Base-by-base conservation (phyloP, 2,329 filamentous ascomycete genomes). In the Trichoderma sp. region DNA sequence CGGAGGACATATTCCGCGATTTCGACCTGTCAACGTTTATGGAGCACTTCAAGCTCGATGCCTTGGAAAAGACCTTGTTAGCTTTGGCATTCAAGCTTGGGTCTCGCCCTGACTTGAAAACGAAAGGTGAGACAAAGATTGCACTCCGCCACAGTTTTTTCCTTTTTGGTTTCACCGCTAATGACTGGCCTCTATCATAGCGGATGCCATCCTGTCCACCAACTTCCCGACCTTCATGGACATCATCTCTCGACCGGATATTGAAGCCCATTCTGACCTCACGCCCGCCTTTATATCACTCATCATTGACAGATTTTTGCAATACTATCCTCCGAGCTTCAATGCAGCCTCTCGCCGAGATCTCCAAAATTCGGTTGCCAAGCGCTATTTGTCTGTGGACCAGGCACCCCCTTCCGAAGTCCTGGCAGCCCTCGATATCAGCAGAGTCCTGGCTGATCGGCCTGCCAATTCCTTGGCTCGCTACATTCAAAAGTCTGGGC, bases 21-120 rank as follows among this genome's bases (percentile, higher is more conserved):
- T 97, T 99, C 75, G 95, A 99, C 77, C 86, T 99, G n/a, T 91
- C 92, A 2, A 92, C 91, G 2, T 98, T 99, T 78, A 90, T 98
- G 85, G 92, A 97, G 72, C 94, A 98, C 79, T 99, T 99, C 84
- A 94, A 94, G 78, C 86, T 97, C 66, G 94, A 97, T 81, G 89
- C 93, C 11, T 80, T 97, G 58, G 89, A 94, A 76, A 97, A 97
- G 84, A 92, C 93, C 51, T 87, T 96, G 71, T 85, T 99, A 72
- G 93, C 93, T 60, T 84, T 97, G 68, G 93, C 95, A 5, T 97
- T 97, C 80, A 96, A 95, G 80, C 87, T 90, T 71, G 90, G 90
- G n/a, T 87, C 87, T 51, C 93, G 92, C 74, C 82, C 89, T 69
- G 94, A 97, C 78, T 82, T 99, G 65, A 92, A 93, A 76, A 91